A percentile compares a stretch with the other conserved stretches of the same genome.
phyloP scores from a whole-genome alignment of 306 rosid genomes.

The Aeschynomene evenia region DNA sequence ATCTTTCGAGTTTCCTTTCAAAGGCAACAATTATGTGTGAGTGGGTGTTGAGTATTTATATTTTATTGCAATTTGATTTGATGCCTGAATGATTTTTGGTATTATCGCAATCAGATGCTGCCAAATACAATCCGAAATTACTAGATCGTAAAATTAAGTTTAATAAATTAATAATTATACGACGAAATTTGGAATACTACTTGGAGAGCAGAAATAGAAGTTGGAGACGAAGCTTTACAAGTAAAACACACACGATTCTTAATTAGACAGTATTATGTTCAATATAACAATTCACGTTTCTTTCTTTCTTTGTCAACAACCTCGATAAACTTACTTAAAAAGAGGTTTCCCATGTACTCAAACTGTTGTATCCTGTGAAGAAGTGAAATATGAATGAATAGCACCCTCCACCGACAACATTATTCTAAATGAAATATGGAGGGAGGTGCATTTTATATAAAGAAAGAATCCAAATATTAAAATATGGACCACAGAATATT shows the following conservation, averaged over 20 bases:
- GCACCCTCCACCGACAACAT: background rate
- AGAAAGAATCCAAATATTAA: too few species aligned
- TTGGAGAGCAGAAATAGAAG: background rate
- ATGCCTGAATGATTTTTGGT: too few species aligned
- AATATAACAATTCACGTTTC: too few species aligned
- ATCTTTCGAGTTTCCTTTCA: background rate
- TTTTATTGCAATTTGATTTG: background rate
- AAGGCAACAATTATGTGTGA: too few species aligned
- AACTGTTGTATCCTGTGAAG: background rate
- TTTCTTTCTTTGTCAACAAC: too few species aligned
- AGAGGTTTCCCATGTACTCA: too few species aligned
- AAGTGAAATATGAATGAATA: background rate
- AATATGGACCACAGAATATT: background rate
- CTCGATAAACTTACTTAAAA: background rate
- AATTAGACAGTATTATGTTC: too few species aligned
- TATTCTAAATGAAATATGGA: background rate
- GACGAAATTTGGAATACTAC: background rate
- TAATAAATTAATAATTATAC: background rate
- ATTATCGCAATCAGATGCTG: background rate
- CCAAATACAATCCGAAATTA: background rate
- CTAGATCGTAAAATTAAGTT: background rate
- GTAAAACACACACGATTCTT: background rate
- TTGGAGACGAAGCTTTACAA: conserved; percentile 4
- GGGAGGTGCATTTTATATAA: background rate
- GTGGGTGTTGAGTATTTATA: background rate